phyloP scores from a whole-genome alignment of 495 filamentous ascomycete genomes.

The Massariosphaeria phaeospora region DNA sequence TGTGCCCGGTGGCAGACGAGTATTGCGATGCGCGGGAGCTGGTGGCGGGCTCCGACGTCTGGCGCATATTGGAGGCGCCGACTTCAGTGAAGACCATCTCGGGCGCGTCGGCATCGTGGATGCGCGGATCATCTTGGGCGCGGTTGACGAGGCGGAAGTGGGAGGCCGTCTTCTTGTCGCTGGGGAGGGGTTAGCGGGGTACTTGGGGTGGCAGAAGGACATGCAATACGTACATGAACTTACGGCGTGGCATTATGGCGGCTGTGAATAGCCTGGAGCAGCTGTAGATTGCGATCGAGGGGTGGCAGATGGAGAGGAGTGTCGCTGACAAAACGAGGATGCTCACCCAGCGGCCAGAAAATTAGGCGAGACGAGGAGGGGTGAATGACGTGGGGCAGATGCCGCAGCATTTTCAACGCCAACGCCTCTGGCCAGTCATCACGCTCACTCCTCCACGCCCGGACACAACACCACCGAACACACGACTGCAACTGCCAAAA shows the following conservation, averaged over 20 bases:
- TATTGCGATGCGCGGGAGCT: slow-evolving; percentile 28
- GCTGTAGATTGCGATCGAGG: neutral
- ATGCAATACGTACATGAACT: slow-evolving; percentile 72
- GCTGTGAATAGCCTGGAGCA: neutral
- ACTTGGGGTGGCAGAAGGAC: neutral
- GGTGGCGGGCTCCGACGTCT: slow-evolving; percentile 39
- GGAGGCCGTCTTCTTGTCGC: slow-evolving; percentile 89
- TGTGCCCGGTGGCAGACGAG: slow-evolving; percentile 31
- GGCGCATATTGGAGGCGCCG: slow-evolving; percentile 27
- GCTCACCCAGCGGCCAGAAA: slow-evolving; percentile 2
- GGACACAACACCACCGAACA: neutral
- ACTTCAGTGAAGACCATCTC: slow-evolving; percentile 68
- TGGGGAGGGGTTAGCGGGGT: slow-evolving; percentile 41
- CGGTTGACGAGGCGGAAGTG: slow-evolving; percentile 93
- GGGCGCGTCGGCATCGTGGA: slow-evolving; percentile 77
- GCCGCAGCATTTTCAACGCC: too few species aligned
- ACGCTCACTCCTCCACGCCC: neutral
- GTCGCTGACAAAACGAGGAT: slow-evolving; percentile 29
- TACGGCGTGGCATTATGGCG: slow-evolving; percentile 65
- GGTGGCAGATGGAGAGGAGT: slow-evolving; percentile 27
- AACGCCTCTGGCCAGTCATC: neutral
- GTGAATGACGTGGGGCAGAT: slow-evolving; percentile 27
- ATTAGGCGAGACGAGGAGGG: slow-evolving; percentile 28
- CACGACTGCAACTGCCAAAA: slow-evolving; percentile 42
- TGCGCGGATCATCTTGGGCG: slow-evolving; percentile 91